Evolutionary conservation across 139 green algal genomes (phyloP), one percentile per base, ranked within the genome.

Genomic region (Coccomyxa sp.): DNA sequence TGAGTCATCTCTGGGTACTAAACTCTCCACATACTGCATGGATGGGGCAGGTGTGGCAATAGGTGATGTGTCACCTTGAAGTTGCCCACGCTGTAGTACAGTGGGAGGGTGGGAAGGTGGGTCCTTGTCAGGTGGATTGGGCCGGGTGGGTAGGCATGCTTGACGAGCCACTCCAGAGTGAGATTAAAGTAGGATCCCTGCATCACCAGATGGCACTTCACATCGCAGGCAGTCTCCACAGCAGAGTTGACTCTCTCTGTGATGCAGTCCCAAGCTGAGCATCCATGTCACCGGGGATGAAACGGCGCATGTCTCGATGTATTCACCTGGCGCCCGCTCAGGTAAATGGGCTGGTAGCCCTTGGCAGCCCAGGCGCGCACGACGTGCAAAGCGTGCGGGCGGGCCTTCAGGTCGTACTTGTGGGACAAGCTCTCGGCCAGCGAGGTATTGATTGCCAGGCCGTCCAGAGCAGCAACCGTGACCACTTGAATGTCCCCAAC

Each of bases 331-430:
- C 75, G 44, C 6, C 82, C 82, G 27, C 35, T 76, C 10, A 83
- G 68, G 74, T 84, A 86, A 40, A 83, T 77, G 35, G 72, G 55
- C 41, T 84, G 82, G 78, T 88, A 88, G 68, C 83, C 83, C 71
- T 88, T 88, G 34, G 81, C 80, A 16, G 83, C 83, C 83, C 83
- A 88, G 18, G 75, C 68, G 29, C 83, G 76, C 35, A 78, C 68
- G n/a, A 33, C 55, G 38, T 77, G 68, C 68, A 85, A 50, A 18
- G 81, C 80, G 2, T 64, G 50, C 16, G 39, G 29, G 12, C 80
- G 68, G 5, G 38, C 37, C 55, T 75, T 78, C 50, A 83, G 58
- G 64, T 86, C 82, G 55, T 82, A 86, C 54, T 76, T 81, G 68
- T 82, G 74, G 12, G 39, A 74, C 35, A 86, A 73, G 16, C 39